Evolutionary conservation across 2,329 filamentous ascomycete species (phyloP).

Genomic region (Colletotrichum camelliae): DNA sequence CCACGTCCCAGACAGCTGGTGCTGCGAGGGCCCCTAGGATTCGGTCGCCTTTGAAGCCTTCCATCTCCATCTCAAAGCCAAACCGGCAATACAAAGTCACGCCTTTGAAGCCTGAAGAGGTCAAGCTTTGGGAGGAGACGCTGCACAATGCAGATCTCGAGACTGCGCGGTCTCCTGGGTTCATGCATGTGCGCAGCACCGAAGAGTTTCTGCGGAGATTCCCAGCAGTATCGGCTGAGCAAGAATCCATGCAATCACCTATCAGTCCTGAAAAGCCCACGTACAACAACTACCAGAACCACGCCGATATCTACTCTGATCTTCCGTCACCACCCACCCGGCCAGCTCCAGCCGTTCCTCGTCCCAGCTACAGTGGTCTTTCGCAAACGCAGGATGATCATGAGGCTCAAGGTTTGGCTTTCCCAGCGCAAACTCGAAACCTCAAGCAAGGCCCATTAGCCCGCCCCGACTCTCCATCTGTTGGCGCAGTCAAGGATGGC

Average conservation of each 20-base stretch:
- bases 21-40: slow-evolving; percentile 13
- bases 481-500: slow-evolving; percentile 23
- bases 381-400: slow-evolving; percentile 19
- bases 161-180: slow-evolving; percentile 49
- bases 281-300: slow-evolving; percentile 19
- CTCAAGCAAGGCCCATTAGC: slow-evolving; percentile 16
- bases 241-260: slow-evolving; percentile 64
- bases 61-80: slow-evolving; percentile 28
- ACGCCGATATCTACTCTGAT: slow-evolving; percentile 48
- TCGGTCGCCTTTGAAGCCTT: slow-evolving; percentile 14
- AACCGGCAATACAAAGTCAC: slow-evolving; percentile 57
- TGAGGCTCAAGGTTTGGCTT: neutral
- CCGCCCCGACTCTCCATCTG: slow-evolving; percentile 12
- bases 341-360: slow-evolving; percentile 70
- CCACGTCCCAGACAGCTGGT: slow-evolving; percentile 39
- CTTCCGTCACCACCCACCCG: slow-evolving; percentile 65
- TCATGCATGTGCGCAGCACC: slow-evolving; percentile 69
- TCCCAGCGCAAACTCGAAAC: slow-evolving; percentile 1
- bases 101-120: slow-evolving; percentile 81
- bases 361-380: slow-evolving; percentile 82
- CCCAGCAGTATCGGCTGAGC: slow-evolving; percentile 70
- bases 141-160: slow-evolving; percentile 68
- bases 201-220: slow-evolving; percentile 87
- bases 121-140: slow-evolving; percentile 79
- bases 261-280: slow-evolving; percentile 16